Conservation (phyloP, 2,329 filamentous ascomycete genomes). For the Neonectria faginata region DNA sequence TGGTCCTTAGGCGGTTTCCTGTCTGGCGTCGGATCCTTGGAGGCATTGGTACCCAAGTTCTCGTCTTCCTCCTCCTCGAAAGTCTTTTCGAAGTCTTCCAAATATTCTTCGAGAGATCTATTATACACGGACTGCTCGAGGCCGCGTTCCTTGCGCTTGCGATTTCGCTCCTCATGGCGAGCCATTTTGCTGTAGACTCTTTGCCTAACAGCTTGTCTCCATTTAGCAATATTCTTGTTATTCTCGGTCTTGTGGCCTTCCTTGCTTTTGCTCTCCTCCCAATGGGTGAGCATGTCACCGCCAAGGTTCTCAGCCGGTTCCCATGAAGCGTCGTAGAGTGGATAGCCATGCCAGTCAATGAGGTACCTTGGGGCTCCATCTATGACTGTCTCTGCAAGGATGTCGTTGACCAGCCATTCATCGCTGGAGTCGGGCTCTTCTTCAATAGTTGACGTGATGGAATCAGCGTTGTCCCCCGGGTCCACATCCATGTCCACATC, state of each 20-base stretch:
- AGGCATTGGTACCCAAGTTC: neutral
- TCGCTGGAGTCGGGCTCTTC: constrained; percentile 52
- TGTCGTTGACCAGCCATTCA: constrained; percentile 63
- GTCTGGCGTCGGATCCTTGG: neutral
- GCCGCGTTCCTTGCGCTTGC: constrained; percentile 55
- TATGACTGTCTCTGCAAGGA: constrained; percentile 60
- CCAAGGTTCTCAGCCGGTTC: constrained; percentile 61
- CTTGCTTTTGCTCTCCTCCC: constrained; percentile 57
- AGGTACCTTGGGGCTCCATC: constrained; percentile 48
- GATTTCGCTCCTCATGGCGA: constrained; percentile 59
- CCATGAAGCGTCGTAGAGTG: constrained; percentile 58
- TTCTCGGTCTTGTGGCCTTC: constrained; percentile 48
- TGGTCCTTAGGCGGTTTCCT: neutral
- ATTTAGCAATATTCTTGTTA: constrained; percentile 55
- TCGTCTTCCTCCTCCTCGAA: constrained; percentile 32
- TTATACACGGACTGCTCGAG: constrained; percentile 43
- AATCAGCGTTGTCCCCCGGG: constrained; percentile 45
- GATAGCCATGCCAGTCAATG: constrained; percentile 53
- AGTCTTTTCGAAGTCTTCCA: constrained; percentile 32
- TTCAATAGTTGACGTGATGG: constrained; percentile 50
- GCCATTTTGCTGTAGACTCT: constrained; percentile 46
- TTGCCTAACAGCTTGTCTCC: constrained; percentile 49
- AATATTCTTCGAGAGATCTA: constrained; percentile 38
- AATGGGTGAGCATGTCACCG: constrained; percentile 53
- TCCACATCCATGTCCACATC: neutral